Conservation (phyloP, 1,284 basidiomycete genomes). For the Boletus sp. region DNA sequence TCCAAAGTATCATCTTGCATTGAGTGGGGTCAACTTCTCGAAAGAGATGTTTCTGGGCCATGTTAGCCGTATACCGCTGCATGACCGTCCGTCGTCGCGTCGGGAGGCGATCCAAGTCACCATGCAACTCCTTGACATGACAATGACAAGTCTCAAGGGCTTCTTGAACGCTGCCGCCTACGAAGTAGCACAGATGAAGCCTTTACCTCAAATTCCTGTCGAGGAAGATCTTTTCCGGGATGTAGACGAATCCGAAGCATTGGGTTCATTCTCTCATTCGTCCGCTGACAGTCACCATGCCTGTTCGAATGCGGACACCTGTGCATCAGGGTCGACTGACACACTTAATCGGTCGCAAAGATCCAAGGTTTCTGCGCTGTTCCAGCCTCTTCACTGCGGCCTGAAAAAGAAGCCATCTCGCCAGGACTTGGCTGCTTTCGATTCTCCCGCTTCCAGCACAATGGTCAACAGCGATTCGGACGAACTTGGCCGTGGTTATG, state of each 20-base stretch:
- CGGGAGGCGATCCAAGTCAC: slow-evolving; percentile 17
- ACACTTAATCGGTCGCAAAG: slow-evolving; percentile 2
- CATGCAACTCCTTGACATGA: slow-evolving; percentile 27
- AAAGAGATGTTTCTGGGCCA: slow-evolving; percentile 27
- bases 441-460: slow-evolving; percentile 22
- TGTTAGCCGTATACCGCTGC: slow-evolving; percentile 14
- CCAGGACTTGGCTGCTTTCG: slow-evolving; percentile 1
- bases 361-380: slow-evolving; percentile 15
- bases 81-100: slow-evolving; percentile 4
- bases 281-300: slow-evolving; percentile 6
- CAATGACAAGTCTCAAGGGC: slow-evolving; percentile 27
- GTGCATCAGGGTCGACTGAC: slow-evolving; percentile 3
- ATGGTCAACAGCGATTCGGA: slow-evolving; percentile 17
- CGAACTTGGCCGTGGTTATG: slow-evolving; percentile 17
- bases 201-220: slow-evolving; percentile 24
- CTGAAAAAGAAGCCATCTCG: slow-evolving; percentile 11
- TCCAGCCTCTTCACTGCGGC: slow-evolving; percentile 17
- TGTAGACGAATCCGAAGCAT: slow-evolving; percentile 4
- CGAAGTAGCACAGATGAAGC: slow-evolving; percentile 30
- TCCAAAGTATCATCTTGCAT: slow-evolving; percentile 23
- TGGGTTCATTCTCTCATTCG: slow-evolving; percentile 2
- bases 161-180: slow-evolving; percentile 26
- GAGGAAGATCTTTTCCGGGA: background rate
- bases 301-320: background rate
- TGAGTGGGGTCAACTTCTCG: slow-evolving; percentile 23